phyloP scores from a whole-genome alignment of 148 eudicot species.

The Silene conica region DNA sequence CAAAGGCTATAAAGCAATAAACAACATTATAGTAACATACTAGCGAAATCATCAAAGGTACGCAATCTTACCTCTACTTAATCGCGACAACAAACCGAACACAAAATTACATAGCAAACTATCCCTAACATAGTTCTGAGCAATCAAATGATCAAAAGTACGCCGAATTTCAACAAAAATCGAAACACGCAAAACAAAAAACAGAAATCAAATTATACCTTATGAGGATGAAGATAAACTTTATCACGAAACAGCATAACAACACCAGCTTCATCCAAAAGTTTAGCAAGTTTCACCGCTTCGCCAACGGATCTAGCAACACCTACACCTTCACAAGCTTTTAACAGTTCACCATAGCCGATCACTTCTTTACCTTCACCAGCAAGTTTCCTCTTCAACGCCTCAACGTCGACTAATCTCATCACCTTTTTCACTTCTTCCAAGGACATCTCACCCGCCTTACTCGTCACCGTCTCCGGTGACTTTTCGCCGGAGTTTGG shows the following conservation, averaged over 20 bases:
- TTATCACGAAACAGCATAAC: constrained; percentile 73
- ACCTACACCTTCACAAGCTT: constrained; percentile 59
- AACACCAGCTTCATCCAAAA: constrained; percentile 86
- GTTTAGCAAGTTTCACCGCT: constrained; percentile 52
- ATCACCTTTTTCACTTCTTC: constrained; percentile 69
- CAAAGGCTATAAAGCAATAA: too few species aligned
- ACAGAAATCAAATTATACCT: constrained; percentile 33
- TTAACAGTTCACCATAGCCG: constrained; percentile 54
- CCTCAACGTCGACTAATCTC: constrained; percentile 73
- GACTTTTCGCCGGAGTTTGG: not conserved
- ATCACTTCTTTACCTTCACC: constrained; percentile 65
- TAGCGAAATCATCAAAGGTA: not conserved
- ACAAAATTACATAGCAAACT: too few species aligned
- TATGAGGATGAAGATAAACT: constrained; percentile 83
- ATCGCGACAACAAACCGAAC: too few species aligned
- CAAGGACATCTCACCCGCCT: constrained; percentile 33
- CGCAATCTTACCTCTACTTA: too few species aligned
- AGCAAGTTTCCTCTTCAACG: constrained; percentile 68
- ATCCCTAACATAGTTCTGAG: not conserved
- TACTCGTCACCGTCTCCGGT: not conserved
- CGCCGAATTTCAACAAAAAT: not conserved
- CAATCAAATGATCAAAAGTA: not conserved
- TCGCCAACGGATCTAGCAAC: constrained; percentile 64
- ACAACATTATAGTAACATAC: not conserved
- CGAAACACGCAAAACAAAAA: not conserved